Evolutionary conservation across 768 basidiomycete genomes (phyloP), one percentile per base, ranked within the genome.

Genomic region (Mycena maculata): DNA sequence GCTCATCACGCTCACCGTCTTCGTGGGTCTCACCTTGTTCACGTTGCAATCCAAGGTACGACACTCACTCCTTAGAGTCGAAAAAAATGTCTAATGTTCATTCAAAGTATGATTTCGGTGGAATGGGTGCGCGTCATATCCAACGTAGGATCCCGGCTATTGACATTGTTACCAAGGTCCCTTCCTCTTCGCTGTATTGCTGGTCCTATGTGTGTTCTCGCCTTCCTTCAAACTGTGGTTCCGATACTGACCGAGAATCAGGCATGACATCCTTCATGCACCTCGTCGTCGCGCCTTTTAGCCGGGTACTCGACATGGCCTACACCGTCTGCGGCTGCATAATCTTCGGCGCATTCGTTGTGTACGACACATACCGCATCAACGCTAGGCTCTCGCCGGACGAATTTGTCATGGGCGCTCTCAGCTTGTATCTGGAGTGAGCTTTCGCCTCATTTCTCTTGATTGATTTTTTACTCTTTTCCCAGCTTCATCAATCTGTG

Each of bases 11-110:
- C 80, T 93, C 5, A 95, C 95, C 15, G 90, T 99, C 49, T 99
- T 99, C 86, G 78, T 94, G 39, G 97, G 96, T 3, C 80, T 99
- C 66, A 98, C 96, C 0, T 78, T 98, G 57, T 99, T 98, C 83
- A 98, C 97, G 1, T 83, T 97, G 76, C 95, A 96, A 77, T 93
- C 92, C 60, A 97, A 97, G 85, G 93, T 92, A 65, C 28, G 83
- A 62, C 18, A 38, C 67, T 67, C 13, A 4, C 20, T 41, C 7
- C 20, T 59, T 33, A n/a, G n/a, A n/a, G n/a, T n/a, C 58, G 22
- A 23, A 23, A 39, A 10, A n/a, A 33, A 8, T 3, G 13, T 33
- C 25, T 55, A 11, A 55, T 16, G 8, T 55, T 7, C 5, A 7
- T 25, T 62, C 39, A 0, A 69, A 94, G 92, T 97, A 94, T 79